Conservation (phyloP, 2,329 filamentous ascomycete genomes). For the Coniochaeta prunicola region DNA sequence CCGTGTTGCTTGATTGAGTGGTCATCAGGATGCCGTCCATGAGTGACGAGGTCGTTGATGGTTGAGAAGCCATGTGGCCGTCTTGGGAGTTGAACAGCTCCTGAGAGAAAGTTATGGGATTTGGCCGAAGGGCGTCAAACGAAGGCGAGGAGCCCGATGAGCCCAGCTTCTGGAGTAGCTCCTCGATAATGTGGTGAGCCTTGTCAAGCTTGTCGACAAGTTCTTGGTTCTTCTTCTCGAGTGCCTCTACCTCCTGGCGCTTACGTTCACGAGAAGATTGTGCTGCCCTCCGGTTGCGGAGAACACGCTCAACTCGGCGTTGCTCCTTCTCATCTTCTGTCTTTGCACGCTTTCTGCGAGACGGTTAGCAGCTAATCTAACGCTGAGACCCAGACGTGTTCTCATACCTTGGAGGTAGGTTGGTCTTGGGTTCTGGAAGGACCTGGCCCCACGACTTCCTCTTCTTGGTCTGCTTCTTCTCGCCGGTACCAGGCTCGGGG, state of each 20-base stretch:
- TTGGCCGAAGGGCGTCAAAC: constrained; percentile 33
- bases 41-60: constrained; percentile 8
- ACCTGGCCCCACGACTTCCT: constrained; percentile 98
- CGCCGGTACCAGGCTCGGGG: constrained; percentile 20
- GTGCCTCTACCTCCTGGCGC: constrained; percentile 76
- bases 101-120: constrained; percentile 50
- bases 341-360: constrained; percentile 82
- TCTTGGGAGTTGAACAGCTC: constrained; percentile 48
- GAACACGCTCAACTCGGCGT: constrained; percentile 90
- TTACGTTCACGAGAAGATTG: constrained; percentile 96
- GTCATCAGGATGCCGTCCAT: constrained; percentile 36
- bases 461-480: constrained; percentile 81
- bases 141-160: constrained; percentile 33
- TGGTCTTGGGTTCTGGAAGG: constrained; percentile 92
- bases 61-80: constrained; percentile 19
- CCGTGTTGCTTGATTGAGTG: constrained; percentile 37
- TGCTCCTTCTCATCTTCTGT: constrained; percentile 99
- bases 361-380: constrained; percentile 15
- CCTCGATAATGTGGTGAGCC: not conserved
- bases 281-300: constrained; percentile 89
- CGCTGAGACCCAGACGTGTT: not conserved
- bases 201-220: constrained; percentile 52
- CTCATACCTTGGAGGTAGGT: constrained; percentile 69
- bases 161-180: constrained; percentile 51
- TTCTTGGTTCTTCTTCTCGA: constrained; percentile 68